phyloP scores from a whole-genome alignment of 495 filamentous ascomycete genomes.

The Sporormia fimetaria region DNA sequence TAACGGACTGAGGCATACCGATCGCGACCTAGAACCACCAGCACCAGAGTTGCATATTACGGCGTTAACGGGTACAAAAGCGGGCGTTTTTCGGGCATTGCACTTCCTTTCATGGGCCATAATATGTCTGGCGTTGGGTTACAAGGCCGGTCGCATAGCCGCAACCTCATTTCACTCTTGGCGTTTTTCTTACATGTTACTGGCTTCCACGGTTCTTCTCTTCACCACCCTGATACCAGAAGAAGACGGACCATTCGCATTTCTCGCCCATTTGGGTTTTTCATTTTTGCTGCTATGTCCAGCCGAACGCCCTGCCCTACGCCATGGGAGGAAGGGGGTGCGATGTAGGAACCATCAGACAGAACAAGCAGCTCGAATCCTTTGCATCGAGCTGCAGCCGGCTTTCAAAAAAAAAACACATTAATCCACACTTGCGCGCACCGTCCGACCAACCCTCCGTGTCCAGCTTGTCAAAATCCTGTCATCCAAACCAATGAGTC shows the following conservation, averaged over 20 bases:
- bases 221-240: conserved; percentile 1
- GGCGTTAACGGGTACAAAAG: conserved; percentile 26
- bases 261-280: conserved; percentile 1
- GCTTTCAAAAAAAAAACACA: conserved; percentile 10
- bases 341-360: conserved; percentile 13
- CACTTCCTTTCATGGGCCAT: conserved; percentile 15
- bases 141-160: conserved; percentile 19
- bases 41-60: conserved; percentile 23
- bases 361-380: conserved; percentile 24
- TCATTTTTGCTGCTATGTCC: conserved; percentile 9
- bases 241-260: conserved; percentile 7
- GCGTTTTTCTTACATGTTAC: background rate
- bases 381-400: conserved; percentile 10
- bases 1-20: too few species aligned
- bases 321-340: conserved; percentile 23
- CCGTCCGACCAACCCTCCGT: too few species aligned
- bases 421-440: too few species aligned
- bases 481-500: conserved; percentile 16
- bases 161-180: background rate
- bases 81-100: conserved; percentile 26
- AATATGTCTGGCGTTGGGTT: conserved; percentile 24
- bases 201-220: conserved; percentile 15
- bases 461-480: too few species aligned
- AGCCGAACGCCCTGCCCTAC: background rate
- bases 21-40: too few species aligned